A percentile compares a stretch with the other conserved stretches of the same genome.
These are phyloP conservation scores for Xylaria sp. DNA, from an alignment of 2,329 filamentous ascomycete species.

Conservation along the genomic window DNA sequence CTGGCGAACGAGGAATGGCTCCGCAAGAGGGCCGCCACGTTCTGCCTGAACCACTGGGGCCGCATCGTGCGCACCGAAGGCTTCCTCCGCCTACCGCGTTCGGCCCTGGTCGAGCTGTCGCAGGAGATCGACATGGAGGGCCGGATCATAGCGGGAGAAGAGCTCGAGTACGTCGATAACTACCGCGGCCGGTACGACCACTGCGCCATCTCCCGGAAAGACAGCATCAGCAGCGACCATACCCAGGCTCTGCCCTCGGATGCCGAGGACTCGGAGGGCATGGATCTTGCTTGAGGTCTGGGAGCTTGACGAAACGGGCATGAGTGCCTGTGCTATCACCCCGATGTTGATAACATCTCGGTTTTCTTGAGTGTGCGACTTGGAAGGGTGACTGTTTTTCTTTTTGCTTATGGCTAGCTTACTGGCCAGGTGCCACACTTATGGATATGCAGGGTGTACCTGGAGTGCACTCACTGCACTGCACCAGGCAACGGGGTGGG, in stretches of 20 bases:
- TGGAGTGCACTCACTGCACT: slow-evolving; percentile 10
- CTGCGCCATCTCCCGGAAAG: slow-evolving; percentile 51
- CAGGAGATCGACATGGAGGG: slow-evolving; percentile 93
- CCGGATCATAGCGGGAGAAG: slow-evolving; percentile 85
- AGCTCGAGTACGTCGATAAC: slow-evolving; percentile 65
- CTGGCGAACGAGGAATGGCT: slow-evolving; percentile 93
- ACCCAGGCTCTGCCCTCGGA: slow-evolving; percentile 62
- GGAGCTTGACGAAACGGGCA: not conserved
- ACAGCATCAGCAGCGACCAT: slow-evolving; percentile 62
- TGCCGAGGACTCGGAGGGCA: slow-evolving; percentile 63
- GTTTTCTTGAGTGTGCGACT: not conserved
- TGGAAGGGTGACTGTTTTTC: not conserved
- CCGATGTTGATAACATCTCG: slow-evolving; percentile 1
- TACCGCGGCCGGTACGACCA: slow-evolving; percentile 51
- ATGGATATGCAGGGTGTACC: slow-evolving; percentile 3
- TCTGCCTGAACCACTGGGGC: slow-evolving; percentile 94
- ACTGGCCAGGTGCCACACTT: not conserved
- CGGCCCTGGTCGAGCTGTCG: slow-evolving; percentile 84
- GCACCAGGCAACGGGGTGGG: slow-evolving; percentile 15
- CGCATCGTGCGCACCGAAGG: slow-evolving; percentile 87
- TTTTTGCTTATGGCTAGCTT: not conserved
- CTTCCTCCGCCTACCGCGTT: slow-evolving; percentile 78
- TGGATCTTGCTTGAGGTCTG: slow-evolving; percentile 52
- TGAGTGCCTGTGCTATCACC: not conserved
- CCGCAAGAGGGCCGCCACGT: slow-evolving; percentile 81